Conservation (phyloP, 768 basidiomycete genomes). For the Xanthoconium purpureum region DNA sequence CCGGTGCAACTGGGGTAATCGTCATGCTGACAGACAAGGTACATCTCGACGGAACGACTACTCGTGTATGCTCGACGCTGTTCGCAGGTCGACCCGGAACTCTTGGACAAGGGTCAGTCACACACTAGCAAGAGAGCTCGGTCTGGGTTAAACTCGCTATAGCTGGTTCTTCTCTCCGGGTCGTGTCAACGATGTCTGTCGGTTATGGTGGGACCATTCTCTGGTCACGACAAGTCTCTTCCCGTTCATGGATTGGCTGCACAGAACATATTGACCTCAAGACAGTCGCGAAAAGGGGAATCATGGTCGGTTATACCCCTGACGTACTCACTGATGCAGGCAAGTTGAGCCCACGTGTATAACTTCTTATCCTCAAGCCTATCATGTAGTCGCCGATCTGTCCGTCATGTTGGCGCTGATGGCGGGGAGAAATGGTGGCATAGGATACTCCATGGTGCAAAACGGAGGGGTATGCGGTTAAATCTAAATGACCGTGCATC, state of each 20-base stretch:
- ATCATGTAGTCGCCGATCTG: conserved; percentile 77
- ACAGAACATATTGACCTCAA: conserved; percentile 81
- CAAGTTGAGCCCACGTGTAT: conserved; percentile 22
- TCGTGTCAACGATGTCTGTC: conserved; percentile 93
- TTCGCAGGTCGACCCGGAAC: conserved; percentile 65
- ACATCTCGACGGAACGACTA: neutral
- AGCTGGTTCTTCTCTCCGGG: conserved; percentile 74
- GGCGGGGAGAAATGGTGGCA: conserved; percentile 80
- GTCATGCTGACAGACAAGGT: conserved; percentile 76
- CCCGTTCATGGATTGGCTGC: neutral
- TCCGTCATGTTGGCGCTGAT: conserved; percentile 90
- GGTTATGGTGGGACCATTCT: conserved; percentile 61
- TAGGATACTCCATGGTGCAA: conserved; percentile 62
- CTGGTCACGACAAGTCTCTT: neutral
- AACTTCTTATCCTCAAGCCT: neutral
- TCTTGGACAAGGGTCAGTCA: conserved; percentile 40
- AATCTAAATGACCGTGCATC: neutral
- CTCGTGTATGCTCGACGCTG: neutral
- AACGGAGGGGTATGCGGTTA: conserved; percentile 55
- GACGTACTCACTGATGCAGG: conserved; percentile 93
- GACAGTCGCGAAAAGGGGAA: conserved; percentile 53
- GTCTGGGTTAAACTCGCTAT: neutral
- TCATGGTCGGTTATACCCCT: conserved; percentile 88
- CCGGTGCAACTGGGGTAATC: conserved; percentile 60
- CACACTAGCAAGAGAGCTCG: neutral